These are phyloP conservation scores for Podaxis sp. DNA, from an alignment of 768 basidiomycete species.

Conservation along the genomic window DNA sequence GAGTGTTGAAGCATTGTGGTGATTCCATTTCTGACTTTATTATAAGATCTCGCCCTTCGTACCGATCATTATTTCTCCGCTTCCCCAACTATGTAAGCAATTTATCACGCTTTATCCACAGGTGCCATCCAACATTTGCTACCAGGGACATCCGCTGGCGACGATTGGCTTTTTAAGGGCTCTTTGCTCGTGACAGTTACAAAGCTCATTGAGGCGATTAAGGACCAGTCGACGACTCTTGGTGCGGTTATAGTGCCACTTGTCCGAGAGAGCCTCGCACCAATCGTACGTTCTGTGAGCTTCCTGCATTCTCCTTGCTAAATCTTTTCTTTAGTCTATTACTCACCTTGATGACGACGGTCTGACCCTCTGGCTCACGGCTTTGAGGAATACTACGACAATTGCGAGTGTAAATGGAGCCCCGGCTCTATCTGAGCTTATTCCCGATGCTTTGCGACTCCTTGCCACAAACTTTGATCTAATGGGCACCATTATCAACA, in stretches of 20 bases:
- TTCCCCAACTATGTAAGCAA: conserved; percentile 72
- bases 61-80: conserved; percentile 53
- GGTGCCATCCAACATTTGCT: conserved; percentile 5
- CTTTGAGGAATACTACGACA: conserved; percentile 61
- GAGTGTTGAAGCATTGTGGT: conserved; percentile 11
- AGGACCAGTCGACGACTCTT: conserved; percentile 57
- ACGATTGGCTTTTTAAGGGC: conserved; percentile 71
- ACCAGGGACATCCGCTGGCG: conserved; percentile 65
- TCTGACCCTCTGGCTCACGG: conserved; percentile 69
- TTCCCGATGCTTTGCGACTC: conserved; percentile 60
- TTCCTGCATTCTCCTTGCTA: conserved; percentile 10
- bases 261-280: conserved; percentile 60
- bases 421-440: conserved; percentile 58
- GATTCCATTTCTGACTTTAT: background rate
- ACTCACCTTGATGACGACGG: conserved; percentile 78
- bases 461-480: conserved; percentile 72
- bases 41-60: conserved; percentile 68
- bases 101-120: background rate
- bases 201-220: conserved; percentile 69
- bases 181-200: conserved; percentile 69
- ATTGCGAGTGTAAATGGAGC: conserved; percentile 46
- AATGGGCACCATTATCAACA: conserved; percentile 60
- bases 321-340: conserved; percentile 42
- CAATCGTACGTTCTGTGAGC: conserved; percentile 38
- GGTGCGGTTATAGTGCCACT: conserved; percentile 58